These are phyloP conservation scores for Dryas octopetala DNA, from an alignment of 306 rosid species.

Conservation along the genomic window DNA sequence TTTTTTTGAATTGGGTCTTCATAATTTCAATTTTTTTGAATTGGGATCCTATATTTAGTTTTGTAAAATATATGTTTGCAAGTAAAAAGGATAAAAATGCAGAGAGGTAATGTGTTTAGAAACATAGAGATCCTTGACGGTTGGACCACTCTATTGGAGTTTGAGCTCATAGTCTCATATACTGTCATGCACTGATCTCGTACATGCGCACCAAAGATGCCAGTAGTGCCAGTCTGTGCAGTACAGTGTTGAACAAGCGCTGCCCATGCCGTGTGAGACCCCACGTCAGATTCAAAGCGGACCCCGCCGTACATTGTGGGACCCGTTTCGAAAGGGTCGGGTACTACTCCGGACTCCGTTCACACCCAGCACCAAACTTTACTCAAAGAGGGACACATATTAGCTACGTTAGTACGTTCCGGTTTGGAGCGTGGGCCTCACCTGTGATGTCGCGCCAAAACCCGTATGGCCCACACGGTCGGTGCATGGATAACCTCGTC, in stretches of 20 bases:
- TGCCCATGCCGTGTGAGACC: neutral
- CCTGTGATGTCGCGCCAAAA: constrained; percentile 2
- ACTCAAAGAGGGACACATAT: too few relatives aligned
- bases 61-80: too few relatives aligned
- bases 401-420: neutral
- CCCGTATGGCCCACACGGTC: constrained; percentile 8
- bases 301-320: neutral
- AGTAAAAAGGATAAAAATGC: too few relatives aligned
- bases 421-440: neutral
- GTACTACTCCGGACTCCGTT: too few relatives aligned
- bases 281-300: neutral
- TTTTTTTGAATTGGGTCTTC: too few relatives aligned
- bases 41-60: too few relatives aligned
- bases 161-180: neutral
- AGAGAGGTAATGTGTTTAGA: too few relatives aligned
- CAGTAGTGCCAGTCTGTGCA: neutral
- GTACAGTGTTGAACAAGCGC: neutral
- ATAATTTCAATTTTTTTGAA: too few relatives aligned
- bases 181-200: neutral
- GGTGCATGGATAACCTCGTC: constrained; percentile 24
- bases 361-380: neutral
- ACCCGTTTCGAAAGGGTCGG: neutral
- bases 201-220: neutral
- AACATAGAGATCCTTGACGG: neutral
- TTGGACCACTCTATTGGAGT: neutral